Evolutionary conservation across 805 yeast species (phyloP), one percentile per base, ranked within the genome.

Genomic region (Wickerhamiella parazyma): DNA sequence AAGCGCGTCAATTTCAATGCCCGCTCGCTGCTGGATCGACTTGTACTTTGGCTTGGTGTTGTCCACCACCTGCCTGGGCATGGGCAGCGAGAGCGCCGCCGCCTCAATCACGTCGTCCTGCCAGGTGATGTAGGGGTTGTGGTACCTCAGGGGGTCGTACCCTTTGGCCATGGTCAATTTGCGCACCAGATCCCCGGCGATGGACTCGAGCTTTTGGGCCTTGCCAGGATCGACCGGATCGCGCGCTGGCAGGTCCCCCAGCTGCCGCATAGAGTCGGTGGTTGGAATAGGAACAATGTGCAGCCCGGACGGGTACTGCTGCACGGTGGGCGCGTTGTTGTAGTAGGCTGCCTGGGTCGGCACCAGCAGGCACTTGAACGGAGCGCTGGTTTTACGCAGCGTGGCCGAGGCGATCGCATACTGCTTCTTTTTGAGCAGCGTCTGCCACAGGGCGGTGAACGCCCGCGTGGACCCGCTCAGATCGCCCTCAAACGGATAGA

Each of bases 401-500:
- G 76, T 73, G 1, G 93, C 89, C 76, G 85, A 84, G 3, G 81
- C 71, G 6, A 89, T 61, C 0, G 82, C 91, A 52, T 71, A 75
- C 52, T 72, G 71, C 2, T 67, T 54, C 33, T 69, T 64, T 38
- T 67, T 67, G 4, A 62, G 56, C 60, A 91, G 61, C 2, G 77
- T 69, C 45, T 73, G 75, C 55, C 75, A 82, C 10, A 89, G 60
- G 0, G 86, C 71, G 0, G 82, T 67, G 53, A 86, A 72, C 0
- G 89, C 78, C 24, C 73, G 63, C 20, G 69, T 64, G 1, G 95
- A 81, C 20, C 87, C 82, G 20, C 68, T 60, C 47, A 65, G 72
- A 0, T 69, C 68, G 1, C 71, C 74, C 18, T 71, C 75, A 54
- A 79, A 78, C 0, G 94, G 86, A 6, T 78, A 74, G 0, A 89